Evolutionary conservation across 1,139 yeast species (phyloP).

Genomic region (Diutina ranongensis): DNA sequence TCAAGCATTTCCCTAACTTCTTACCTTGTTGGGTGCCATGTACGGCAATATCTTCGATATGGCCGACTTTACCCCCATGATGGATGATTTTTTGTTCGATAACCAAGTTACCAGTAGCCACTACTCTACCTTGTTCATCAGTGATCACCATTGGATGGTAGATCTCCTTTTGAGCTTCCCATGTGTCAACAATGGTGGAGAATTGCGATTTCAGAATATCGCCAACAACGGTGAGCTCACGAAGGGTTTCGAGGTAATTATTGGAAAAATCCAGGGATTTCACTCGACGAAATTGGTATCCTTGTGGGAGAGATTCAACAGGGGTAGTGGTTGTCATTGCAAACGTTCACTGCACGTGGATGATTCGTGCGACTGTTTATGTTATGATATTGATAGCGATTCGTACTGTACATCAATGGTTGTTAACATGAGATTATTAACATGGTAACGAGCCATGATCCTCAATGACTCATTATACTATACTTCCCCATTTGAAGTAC

Average conservation of each 20-base stretch:
- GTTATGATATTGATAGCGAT: no score
- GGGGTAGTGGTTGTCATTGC: no score
- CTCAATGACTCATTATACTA: no score
- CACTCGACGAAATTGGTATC: constrained; percentile 41
- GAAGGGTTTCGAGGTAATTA: constrained; percentile 34
- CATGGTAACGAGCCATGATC: no score
- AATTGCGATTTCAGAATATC: constrained; percentile 34
- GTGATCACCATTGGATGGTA: constrained; percentile 56
- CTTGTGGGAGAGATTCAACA: constrained; percentile 12
- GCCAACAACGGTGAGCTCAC: constrained; percentile 50
- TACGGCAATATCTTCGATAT: constrained; percentile 91
- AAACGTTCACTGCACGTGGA: no score
- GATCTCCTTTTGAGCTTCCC: constrained; percentile 33
- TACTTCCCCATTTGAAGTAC: no score
- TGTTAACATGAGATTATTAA: no score
- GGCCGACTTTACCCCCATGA: constrained; percentile 78
- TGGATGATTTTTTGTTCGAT: constrained; percentile 63
- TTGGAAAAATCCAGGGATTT: constrained; percentile 31
- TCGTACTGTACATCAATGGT: no score
- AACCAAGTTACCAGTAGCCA: constrained; percentile 36
- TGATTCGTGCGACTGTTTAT: no score
- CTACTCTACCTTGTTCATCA: constrained; percentile 33
- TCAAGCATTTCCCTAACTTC: constrained; percentile 60
- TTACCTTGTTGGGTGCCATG: constrained; percentile 69
- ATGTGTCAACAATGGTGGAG: constrained; percentile 29